Base-by-base conservation (phyloP, 768 basidiomycete genomes). In the Russula abietina region DNA sequence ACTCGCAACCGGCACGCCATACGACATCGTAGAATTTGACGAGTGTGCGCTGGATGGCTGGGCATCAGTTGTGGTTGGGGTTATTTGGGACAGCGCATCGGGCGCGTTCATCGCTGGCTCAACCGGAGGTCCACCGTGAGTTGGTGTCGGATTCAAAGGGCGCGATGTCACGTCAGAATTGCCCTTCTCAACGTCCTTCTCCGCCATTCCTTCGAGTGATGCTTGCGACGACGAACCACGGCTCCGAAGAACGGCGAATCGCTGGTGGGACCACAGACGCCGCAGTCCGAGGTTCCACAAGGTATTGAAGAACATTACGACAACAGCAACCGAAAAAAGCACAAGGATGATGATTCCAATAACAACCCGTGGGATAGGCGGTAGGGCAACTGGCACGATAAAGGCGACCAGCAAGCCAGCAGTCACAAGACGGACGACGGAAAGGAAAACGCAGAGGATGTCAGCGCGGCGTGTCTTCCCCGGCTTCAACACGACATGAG, bases 401-500 rank as follows among this genome's bases (percentile, higher is more conserved):
- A 94, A 97, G 0, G 90, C 83, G 65, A 96, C 81, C 76, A 90
- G 76, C 24, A 93, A 71, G 7, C 84, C 87, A 30, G 86, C 84
- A 60, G 83, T 86, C 12, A 86, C 76, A 9, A 95, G 75, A 30
- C 93, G 81, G 12, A 85, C 80, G 66, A 88, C 76, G 45, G 83
- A 80, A 32, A 94, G 73, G 71, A 84, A 89, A 17, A 79, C 80
- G 6, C 80, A 79, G 48, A 94, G 82, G 64, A 90, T 76, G 70
- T 95, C 84, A 1, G 85, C 85, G 56, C 88, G 83, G 69, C 81
- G 80, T 24, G 85, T 86, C 68, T 80, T 81, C 71, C 83, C 80
- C 5, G 93, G 91, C 65, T 81, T 81, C 39, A 87, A 74, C 28
- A 78, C 70, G 38, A 88, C 62, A 43, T 86, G 70, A 3, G 77